Evolutionary conservation across 257 asterid genomes (phyloP), one percentile per base, ranked within the genome.

Genomic region (Ilex asprella): DNA sequence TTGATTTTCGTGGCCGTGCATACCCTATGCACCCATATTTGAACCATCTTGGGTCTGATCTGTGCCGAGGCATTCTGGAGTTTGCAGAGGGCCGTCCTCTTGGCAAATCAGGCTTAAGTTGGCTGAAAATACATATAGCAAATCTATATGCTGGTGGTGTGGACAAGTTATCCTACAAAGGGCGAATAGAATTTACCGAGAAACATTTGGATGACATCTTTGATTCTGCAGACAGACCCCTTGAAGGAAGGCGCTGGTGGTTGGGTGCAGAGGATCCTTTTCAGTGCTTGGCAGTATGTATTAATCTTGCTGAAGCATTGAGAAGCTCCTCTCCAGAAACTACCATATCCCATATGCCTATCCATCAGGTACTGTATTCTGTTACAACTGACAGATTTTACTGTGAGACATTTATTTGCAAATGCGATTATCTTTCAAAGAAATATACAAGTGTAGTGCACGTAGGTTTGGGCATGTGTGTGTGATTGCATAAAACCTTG

Each of bases 21-120:
- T 93, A 93, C 71, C 99, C 99, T n/a, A 93, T 89, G 99, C 99
- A 89, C 73, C 97, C 97, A 14, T 79, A 93, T 78, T 70, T 93
- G 75, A 87, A 93, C 71, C 99, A 93, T 81, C 99, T 93, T 58
- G 96, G 99, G 64, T 87, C 95, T 56, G 99, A 93, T 70, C 82
- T 93, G 57, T 93, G 97, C 66, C 85, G 99, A 64, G 99, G 97
- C 54, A 79, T 93, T 66, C 74, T 93, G 29, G 99, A 93, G 76
- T 93, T 89, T 75, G 84, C 96, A 39, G 97, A 89, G 64, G 99
- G 96, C 14, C 99, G 96, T 41, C 94, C 94, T n/a, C 95, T 89
- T 66, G 94, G 99, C 30, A 80, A 81, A 64, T 85, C 97, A 10
- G 99, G 99, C 73, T 71, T 93, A 72, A 61, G 43, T 32, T 93